Evolutionary conservation across 2,329 filamentous ascomycete genomes (phyloP), one percentile per base, ranked within the genome.

Genomic region (Neurospora sp.): DNA sequence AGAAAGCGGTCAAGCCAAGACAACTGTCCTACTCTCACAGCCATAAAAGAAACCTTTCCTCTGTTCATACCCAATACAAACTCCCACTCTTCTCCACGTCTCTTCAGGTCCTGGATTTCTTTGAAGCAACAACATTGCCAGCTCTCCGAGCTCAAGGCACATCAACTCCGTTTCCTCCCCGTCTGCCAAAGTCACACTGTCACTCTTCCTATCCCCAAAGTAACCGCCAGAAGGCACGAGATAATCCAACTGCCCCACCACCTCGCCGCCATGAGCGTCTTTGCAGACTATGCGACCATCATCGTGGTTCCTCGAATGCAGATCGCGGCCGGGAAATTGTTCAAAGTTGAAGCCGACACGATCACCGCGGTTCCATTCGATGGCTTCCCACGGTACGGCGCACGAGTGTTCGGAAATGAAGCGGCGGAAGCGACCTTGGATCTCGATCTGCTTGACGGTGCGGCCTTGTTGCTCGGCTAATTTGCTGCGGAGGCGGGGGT

Each of bases 31-130:
- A n/a, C 68, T 70, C 40, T 73, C 72, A 8, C 74, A 74, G 0
- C 74, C 75, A 62, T 76, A 74, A 67, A 76, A 76, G 66, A 75
- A 76, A 2, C 74, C 74, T 52, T 71, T 75, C 17, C 74, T 66
- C 28, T 71, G 71, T 37, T 17, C 37, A 39, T 75, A 75, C 11
- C 72, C 74, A 38, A 74, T 70, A 19, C 74, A 75, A 4, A 75
- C 74, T 1, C 75, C 75, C 8, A 74, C 73, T 3, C 75, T 73
- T 23, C 70, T 69, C 41, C 72, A 76, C 1, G 71, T 62, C 10
- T 73, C 72, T 5, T 69, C 46, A 5, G 52, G 66, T 38, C 66
- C 57, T 1, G 69, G 69, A 2, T 73, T 40, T 23, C 33, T 66
- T n/a, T 69, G 68, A 12, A 76, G 69, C 69, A 76, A 66, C 8